These are phyloP conservation scores for Neurospora sp. DNA, from an alignment of 2,329 filamentous ascomycete genomes.

Conservation along the genomic window DNA sequence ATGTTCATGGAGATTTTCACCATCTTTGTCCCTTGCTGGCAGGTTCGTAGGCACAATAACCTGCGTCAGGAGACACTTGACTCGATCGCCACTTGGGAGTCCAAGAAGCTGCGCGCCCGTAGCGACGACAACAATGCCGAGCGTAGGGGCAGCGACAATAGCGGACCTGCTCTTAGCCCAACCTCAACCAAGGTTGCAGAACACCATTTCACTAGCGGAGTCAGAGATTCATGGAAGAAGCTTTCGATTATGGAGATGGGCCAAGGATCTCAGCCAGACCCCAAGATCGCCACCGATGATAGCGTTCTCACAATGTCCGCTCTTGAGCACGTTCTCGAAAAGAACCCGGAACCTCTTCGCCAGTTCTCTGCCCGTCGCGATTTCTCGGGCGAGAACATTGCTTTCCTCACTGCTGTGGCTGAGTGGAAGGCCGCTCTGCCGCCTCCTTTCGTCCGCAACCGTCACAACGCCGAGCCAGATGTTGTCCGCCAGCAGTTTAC, in stretches of 20 bases:
- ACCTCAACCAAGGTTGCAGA: slow-evolving; percentile 22
- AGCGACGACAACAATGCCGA: slow-evolving; percentile 1
- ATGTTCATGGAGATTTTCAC: slow-evolving; percentile 54
- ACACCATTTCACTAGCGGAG: slow-evolving; percentile 1
- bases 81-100: slow-evolving; percentile 39
- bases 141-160: slow-evolving; percentile 1
- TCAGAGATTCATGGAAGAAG: slow-evolving; percentile 23
- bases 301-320: slow-evolving; percentile 48
- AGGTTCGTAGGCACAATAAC: slow-evolving; percentile 38
- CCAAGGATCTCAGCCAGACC: slow-evolving; percentile 17
- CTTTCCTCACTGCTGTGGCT: slow-evolving; percentile 50
- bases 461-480: slow-evolving; percentile 19
- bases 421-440: slow-evolving; percentile 41
- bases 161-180: slow-evolving; percentile 17
- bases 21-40: slow-evolving; percentile 52
- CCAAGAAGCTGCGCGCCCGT: slow-evolving; percentile 24
- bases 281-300: slow-evolving; percentile 25
- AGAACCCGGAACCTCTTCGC: slow-evolving; percentile 50
- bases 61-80: slow-evolving; percentile 38
- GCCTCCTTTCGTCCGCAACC: slow-evolving; percentile 11
- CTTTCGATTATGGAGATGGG: slow-evolving; percentile 28
- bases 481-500: slow-evolving; percentile 44
- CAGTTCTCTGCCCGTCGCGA: slow-evolving; percentile 56
- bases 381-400: slow-evolving; percentile 63
- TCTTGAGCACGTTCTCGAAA: slow-evolving; percentile 49